Base-by-base conservation (phyloP, 306 rosid species). In the Mucuna pruriens region DNA sequence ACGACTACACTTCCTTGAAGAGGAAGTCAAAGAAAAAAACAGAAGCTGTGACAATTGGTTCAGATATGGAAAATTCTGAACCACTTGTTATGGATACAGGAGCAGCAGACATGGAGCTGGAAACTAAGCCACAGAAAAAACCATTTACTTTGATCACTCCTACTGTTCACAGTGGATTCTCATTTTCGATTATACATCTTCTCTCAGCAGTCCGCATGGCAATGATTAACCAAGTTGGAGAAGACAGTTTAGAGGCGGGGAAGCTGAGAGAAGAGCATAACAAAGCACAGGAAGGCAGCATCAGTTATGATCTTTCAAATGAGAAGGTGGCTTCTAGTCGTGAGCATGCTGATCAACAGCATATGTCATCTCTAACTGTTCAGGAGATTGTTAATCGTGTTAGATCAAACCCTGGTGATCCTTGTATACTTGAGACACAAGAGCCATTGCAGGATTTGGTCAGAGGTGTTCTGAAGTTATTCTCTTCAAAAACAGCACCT, bases 361-460 rank as follows among this genome's bases (percentile, higher is more conserved):
- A 65, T 79, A 58, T 76, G 40, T 92, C 90, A 31, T 88, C 90
- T 71, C 90, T 96, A 57, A 86, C 97, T 36, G 82, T 92, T 90
- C 98, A 87, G 78, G 98, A 94, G 81, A 90, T 96, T 77, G 97
- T 94, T 26, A 82, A 91, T 75, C 97, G 92, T 44, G 94, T 96
- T 78, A 92, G 91, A 86, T 94, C 92, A 17, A 96, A 89, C 78
- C 99, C 99, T 49, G 94, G 94, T 48, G 99, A 96, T 87, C 97
- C 99, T 77, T 88, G 90, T 68, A 90, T 96, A 73, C 98, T 96
- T 68, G 99, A 96, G 91, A 96, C 97, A 0, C 98, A 96, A 84
- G 99, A 96, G 82, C 98, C 99, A 62, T 90, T 94, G 23, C 98
- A 94, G 77, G 99, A 96, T 85, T 88, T 96, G 90, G 97, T 96